Evolutionary conservation across 371 early-diverging fungal genomes (phyloP), one percentile per base, ranked within the genome.

Genomic region (Mortierella polycephala): DNA sequence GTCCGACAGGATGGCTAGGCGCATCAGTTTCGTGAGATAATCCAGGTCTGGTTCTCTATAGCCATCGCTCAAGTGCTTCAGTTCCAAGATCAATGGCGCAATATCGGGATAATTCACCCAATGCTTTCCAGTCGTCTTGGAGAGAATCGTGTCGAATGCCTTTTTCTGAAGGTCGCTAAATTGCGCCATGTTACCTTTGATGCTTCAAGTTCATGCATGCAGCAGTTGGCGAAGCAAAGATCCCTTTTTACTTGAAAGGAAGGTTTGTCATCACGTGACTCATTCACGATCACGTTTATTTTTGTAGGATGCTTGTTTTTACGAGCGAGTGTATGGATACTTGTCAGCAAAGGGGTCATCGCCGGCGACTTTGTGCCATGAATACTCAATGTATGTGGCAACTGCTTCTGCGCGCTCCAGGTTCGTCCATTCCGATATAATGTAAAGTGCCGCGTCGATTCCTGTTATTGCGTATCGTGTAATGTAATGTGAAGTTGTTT

Each of bases 301-400:
- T 12, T 55, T 8, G 39, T 37, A 13, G 30, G 11, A 5, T 49
- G 49, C 30, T 46, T 60, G 8, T 60, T 49, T 30, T 30, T 60
- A 57, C 2, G 57, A 58, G 46, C 73, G 73, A 8, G 69, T 75
- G 56, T 63, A 73, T 20, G 74, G 74, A 58, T 80, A 80, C 61
- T 57, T 53, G 51, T 80, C 81, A 18, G 73, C 70, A 45, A 79
- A 79, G 20, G 80, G 80, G 55, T 79, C 80, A 14, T 69, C 73
- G 14, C 57, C 53, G 12, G 80, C 69, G 16, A 57, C 57, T 8
- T 49, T 64, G 54, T 79, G 80, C 73, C 80, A 73, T 13, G 80
- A 60, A 21, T 79, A 79, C 64, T 79, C 80, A 49, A 79, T 73
- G 4, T 59, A 8, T 1, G 20, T 59, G 18, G 80, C 44, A 46